Conservation (phyloP, 306 rosid species). For the Citrullus mucosospermus region DNA sequence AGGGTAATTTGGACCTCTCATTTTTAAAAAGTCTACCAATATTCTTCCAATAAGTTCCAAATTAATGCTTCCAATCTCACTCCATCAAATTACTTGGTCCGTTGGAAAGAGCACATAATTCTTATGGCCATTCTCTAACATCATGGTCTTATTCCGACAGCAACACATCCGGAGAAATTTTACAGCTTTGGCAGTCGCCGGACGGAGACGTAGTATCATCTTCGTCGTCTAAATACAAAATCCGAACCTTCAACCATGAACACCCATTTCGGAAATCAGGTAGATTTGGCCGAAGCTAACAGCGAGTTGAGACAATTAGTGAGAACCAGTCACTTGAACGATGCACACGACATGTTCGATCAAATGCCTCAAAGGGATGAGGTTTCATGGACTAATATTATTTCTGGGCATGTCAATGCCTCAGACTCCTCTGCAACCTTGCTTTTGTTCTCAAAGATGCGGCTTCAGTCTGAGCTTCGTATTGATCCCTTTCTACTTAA, state of each 20-base stretch:
- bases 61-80: neutral
- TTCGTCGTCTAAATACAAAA: neutral
- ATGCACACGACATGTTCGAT: slow-evolving; percentile 44
- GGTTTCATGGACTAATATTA: slow-evolving; percentile 46
- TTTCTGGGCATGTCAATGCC: slow-evolving; percentile 38
- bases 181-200: neutral
- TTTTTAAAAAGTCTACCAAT: too few species aligned
- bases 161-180: neutral
- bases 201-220: neutral
- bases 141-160: neutral
- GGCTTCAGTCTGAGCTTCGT: slow-evolving; percentile 29
- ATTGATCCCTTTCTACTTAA: slow-evolving; percentile 50
- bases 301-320: slow-evolving; percentile 37
- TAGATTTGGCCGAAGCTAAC: slow-evolving; percentile 31
- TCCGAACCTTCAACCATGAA: neutral
- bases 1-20: too few species aligned
- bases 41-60: neutral
- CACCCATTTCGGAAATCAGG: neutral
- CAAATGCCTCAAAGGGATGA: slow-evolving; percentile 18
- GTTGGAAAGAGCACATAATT: neutral
- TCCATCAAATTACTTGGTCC: neutral
- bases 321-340: slow-evolving; percentile 25
- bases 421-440: slow-evolving; percentile 36
- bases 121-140: neutral
- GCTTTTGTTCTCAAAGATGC: slow-evolving; percentile 36